A percentile compares a stretch with the other conserved stretches of the same genome.
Conservation (phyloP, 2,329 filamentous ascomycete genomes). For the Thelonectria olida region DNA sequence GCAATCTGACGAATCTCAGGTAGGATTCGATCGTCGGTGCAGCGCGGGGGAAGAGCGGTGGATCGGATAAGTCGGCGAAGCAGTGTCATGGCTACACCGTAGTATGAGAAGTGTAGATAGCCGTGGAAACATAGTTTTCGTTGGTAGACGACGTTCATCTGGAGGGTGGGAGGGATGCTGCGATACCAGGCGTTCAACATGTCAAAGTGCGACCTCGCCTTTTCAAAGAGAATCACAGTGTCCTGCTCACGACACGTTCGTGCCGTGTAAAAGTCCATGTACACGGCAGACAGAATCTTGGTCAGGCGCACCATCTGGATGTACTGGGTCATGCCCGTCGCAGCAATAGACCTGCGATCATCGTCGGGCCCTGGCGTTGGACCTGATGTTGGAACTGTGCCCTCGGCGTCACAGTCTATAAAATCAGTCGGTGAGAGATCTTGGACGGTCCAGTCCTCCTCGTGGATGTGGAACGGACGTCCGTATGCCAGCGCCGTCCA, state of each 20-base stretch:
- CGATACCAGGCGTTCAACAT: slow-evolving; percentile 58
- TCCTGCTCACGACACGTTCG: slow-evolving; percentile 42
- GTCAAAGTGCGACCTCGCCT: slow-evolving; percentile 58
- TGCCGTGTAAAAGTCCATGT: slow-evolving; percentile 55
- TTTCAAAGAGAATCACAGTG: slow-evolving; percentile 51
- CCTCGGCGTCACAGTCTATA: slow-evolving; percentile 41
- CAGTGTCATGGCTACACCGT: slow-evolving; percentile 56
- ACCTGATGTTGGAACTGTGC: slow-evolving; percentile 14
- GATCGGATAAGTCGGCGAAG: slow-evolving; percentile 55
- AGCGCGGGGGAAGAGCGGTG: slow-evolving; percentile 42
- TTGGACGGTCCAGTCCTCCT: slow-evolving; percentile 42
- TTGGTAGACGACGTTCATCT: slow-evolving; percentile 53
- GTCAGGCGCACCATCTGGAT: slow-evolving; percentile 58
- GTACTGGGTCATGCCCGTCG: slow-evolving; percentile 53
- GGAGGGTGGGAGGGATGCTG: slow-evolving; percentile 53
- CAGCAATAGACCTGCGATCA: slow-evolving; percentile 44
- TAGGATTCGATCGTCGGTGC: slow-evolving; percentile 40
- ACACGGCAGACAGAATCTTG: slow-evolving; percentile 55
- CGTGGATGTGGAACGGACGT: slow-evolving; percentile 42
- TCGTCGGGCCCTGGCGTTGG: slow-evolving; percentile 36
- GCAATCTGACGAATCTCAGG: slow-evolving; percentile 43
- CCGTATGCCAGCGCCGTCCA: slow-evolving; percentile 52
- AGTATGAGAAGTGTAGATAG: slow-evolving; percentile 57
- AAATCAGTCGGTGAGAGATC: slow-evolving; percentile 44
- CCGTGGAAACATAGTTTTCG: slow-evolving; percentile 52